Evolutionary conservation across 345 rosid species (phyloP), one percentile per base, ranked within the genome.

Genomic region (Leavenworthia alabamica): DNA sequence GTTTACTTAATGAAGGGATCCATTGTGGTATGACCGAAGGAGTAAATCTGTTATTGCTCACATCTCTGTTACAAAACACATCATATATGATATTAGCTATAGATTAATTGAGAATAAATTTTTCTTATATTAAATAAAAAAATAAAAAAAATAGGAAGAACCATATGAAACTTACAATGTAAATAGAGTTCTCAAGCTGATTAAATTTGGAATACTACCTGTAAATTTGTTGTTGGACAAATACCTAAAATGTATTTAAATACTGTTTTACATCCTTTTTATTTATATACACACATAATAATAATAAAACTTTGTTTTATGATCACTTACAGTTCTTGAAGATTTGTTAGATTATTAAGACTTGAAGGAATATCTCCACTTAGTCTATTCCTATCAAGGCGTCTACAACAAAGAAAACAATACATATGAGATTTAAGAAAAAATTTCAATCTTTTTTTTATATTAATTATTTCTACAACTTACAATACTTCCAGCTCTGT

Each of bases 11-110:
- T 3, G 70, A 57, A 26, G 77, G 53, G 27, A 82, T 24, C 97
- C 97, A 93, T 6, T 75, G 12, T 40, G 92, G 92, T 60, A 89
- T 87, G 84, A 24, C 71, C 73, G 46, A n/a, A n/a, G n/a, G n/a
- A n/a, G n/a, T n/a, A n/a, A n/a, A n/a, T n/a, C n/a, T n/a, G n/a
- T 89, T 93, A 73, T 87, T 85, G 77, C 97, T 85, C 59, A 89
- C 41, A 64, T 84, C 97, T 82, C 99, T 93, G 86, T 50, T 41
- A 63, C 16, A 55, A 7, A 5, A 28, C 53, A 64, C n/a, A 1
- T 20, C 22, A 2, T 55, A 56, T n/a, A n/a, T n/a, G n/a, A 28
- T 1, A 32, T 40, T 32, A 31, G 3, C 7, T 33, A n/a, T 15
- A 47, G 6, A 15, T 23, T 70, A 31, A 35, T 26, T 24, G 40